These are phyloP conservation scores for Fusarium albidum DNA, from an alignment of 2,329 filamentous ascomycete genomes.

Conservation along the genomic window DNA sequence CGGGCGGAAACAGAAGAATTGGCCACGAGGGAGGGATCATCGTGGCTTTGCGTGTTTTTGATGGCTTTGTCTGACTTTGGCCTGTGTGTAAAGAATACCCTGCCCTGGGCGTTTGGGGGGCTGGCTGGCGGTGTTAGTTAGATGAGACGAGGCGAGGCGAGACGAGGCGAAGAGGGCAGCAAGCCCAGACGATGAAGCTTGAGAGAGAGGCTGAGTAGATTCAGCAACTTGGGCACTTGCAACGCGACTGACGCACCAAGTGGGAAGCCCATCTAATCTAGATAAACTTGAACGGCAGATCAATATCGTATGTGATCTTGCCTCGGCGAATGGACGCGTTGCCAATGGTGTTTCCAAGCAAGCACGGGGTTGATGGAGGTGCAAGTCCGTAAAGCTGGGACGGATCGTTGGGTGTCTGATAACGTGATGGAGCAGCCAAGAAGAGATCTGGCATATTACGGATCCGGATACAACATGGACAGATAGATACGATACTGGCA, in stretches of 20 bases:
- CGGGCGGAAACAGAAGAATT: conserved; percentile 24
- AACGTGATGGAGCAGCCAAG: not conserved
- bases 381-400: conserved; percentile 1
- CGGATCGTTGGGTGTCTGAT: not conserved
- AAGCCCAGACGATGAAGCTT: not conserved
- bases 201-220: conserved; percentile 3
- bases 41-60: conserved; percentile 22
- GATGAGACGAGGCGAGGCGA: conserved; percentile 8
- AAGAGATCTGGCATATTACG: conserved; percentile 2
- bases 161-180: not conserved
- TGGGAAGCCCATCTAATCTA: conserved; percentile 11
- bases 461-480: no score
- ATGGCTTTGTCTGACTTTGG: conserved; percentile 22
- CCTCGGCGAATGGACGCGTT: conserved; percentile 19
- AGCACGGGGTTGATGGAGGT: not conserved
- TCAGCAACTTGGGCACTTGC: conserved; percentile 4
- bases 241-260: conserved; percentile 9
- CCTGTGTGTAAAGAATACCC: conserved; percentile 41
- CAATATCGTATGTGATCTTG: not conserved
- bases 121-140: conserved; percentile 30
- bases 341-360: conserved; percentile 4
- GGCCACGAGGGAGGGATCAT: conserved; percentile 11
- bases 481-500: not conserved
- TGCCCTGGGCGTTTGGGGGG: conserved; percentile 34
- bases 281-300: not conserved